Base-by-base conservation (phyloP, 2,329 filamentous ascomycete genomes). In the Neofusicoccum cordaticola region DNA sequence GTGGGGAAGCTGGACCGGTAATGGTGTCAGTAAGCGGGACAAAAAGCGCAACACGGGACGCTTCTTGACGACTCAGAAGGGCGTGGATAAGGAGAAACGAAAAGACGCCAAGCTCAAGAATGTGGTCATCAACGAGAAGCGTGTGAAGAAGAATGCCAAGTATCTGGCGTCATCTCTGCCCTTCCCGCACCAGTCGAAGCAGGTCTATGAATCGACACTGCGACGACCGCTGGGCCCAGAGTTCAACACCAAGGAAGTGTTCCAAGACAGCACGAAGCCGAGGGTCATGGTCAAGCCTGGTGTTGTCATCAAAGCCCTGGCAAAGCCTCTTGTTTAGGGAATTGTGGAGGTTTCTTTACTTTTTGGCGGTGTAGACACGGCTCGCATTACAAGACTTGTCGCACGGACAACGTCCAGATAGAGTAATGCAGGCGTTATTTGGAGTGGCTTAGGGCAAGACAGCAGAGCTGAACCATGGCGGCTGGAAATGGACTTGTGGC, bases 231-330 rank as follows among this genome's bases (percentile, higher is more conserved):
- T 98, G 66, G 95, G 95, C 1, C 92, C 90, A 15, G 94, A 99
- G 78, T 99, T 94, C 93, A 88, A 89, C 70, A 98, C 94, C n/a
- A 97, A 97, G 85, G 88, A 92, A 81, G 92, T 90, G 13, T 95
- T 95, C 84, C 93, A 98, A 82, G 87, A 90, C 71, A 86, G 86
- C 67, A 96, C 91, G 66, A 96, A 94, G 85, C 95, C 95, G 65
- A 87, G 92, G 71, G 86, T 98, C 69, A 83, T 98, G 77, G 82
- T 97, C 76, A 97, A 96, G 83, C 91, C 93, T 80, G 95, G 95
- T 52, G 44, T 53, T 39, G 93, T 99, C 77, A 95, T 99, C 78
- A 85, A 87, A 71, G 91, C 95, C 45, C 91, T 99, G 86, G 87
- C 89, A 65, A 93, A 90, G 80, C 94, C 94, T 17, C 73, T 85